Conservation (phyloP, 768 basidiomycete species). For the Russula brevipes region DNA sequence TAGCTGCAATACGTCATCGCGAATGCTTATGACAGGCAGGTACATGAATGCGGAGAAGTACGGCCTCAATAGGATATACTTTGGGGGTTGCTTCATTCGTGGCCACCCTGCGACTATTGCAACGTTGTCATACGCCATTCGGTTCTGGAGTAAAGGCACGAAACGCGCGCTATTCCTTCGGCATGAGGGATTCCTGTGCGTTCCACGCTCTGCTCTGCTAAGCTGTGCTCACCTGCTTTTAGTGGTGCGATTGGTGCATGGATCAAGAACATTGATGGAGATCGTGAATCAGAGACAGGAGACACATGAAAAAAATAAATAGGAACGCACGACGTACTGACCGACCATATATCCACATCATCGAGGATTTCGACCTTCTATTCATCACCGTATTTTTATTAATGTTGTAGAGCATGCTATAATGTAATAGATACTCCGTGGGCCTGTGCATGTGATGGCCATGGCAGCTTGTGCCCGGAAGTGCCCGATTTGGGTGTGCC, state of each 20-base stretch:
- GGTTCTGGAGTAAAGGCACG: slow-evolving; percentile 98
- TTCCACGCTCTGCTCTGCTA: slow-evolving; percentile 27
- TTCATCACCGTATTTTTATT: slow-evolving; percentile 11
- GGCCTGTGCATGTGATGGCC: too few relatives aligned
- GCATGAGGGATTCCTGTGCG: slow-evolving; percentile 96
- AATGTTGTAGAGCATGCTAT: slow-evolving; percentile 5
- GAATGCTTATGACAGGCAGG: slow-evolving; percentile 39
- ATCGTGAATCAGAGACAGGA: slow-evolving; percentile 24
- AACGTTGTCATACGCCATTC: slow-evolving; percentile 96
- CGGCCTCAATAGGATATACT: slow-evolving; percentile 93
- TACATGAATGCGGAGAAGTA: slow-evolving; percentile 99
- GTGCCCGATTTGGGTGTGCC: neutral
- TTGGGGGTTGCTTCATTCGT: slow-evolving; percentile 98
- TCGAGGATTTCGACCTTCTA: neutral
- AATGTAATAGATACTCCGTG: neutral
- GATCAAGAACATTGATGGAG: slow-evolving; percentile 87
- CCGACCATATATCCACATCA: neutral
- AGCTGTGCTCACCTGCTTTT: slow-evolving; percentile 19
- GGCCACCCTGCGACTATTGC: slow-evolving; percentile 97
- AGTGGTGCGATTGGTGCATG: slow-evolving; percentile 95
- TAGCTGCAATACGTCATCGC: neutral
- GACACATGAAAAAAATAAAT: slow-evolving; percentile 3
- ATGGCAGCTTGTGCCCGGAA: too few relatives aligned
- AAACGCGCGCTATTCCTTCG: slow-evolving; percentile 95
- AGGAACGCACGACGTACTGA: neutral